Conservation (phyloP, 1,284 basidiomycete species). For the Sutorius eximius region DNA sequence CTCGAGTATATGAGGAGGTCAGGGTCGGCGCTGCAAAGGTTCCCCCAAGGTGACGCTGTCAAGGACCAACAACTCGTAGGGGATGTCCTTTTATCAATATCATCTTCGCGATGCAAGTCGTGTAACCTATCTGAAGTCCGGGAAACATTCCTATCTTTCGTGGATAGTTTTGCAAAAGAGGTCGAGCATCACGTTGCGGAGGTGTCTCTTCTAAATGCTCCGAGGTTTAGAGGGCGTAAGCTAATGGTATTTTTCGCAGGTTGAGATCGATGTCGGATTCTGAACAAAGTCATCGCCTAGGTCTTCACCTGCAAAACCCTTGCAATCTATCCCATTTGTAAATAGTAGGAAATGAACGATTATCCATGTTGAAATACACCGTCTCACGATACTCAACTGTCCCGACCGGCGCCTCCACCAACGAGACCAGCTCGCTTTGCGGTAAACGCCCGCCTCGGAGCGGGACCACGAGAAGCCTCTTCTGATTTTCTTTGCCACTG, state of each 20-base stretch:
- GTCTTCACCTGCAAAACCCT: not conserved
- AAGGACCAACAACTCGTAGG: slow-evolving; percentile 6
- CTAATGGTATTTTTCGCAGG: not conserved
- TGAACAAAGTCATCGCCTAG: not conserved
- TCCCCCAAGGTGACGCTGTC: not conserved
- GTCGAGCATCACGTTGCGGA: slow-evolving; percentile 9
- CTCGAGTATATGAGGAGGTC: slow-evolving; percentile 16
- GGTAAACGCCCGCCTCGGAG: slow-evolving; percentile 39
- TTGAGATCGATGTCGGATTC: slow-evolving; percentile 11
- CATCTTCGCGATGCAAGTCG: slow-evolving; percentile 1
- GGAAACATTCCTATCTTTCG: slow-evolving; percentile 9
- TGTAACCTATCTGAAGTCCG: not conserved
- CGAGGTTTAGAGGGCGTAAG: not conserved
- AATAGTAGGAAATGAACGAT: slow-evolving; percentile 9
- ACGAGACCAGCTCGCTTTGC: slow-evolving; percentile 46
- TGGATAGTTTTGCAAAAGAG: slow-evolving; percentile 8
- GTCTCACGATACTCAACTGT: slow-evolving; percentile 22
- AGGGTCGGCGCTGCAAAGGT: not conserved
- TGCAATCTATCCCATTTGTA: slow-evolving; percentile 9
- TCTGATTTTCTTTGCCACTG: slow-evolving; percentile 83
- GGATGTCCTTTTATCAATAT: not conserved
- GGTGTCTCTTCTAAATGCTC: not conserved
- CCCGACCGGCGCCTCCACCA: slow-evolving; percentile 26
- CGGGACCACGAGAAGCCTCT: slow-evolving; percentile 38
- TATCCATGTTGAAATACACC: slow-evolving; percentile 6